Evolutionary conservation across 257 asterid genomes (phyloP).

Genomic region (Lantana camara): DNA sequence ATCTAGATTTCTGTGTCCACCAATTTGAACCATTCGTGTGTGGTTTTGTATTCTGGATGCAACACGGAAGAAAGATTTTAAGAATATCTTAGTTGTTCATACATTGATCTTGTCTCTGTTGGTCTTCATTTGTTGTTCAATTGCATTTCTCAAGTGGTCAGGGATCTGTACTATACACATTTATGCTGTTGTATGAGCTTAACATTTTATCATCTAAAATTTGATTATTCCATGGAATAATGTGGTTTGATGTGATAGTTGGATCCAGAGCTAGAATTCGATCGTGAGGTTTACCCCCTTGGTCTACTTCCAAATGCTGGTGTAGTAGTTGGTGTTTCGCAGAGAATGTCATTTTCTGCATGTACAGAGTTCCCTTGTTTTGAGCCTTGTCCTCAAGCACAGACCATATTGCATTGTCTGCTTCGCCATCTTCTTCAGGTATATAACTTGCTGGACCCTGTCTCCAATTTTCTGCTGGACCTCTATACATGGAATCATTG

Average conservation of each 20-base stretch:
- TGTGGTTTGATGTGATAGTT: slow-evolving; percentile 57
- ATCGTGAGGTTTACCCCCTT: slow-evolving; percentile 99
- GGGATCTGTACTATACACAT: slow-evolving; percentile 9
- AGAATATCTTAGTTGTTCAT: slow-evolving; percentile 8
- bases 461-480: slow-evolving; percentile 2
- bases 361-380: slow-evolving; percentile 99
- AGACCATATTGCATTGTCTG: slow-evolving; percentile 95
- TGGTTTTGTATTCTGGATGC: background rate
- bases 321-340: slow-evolving; percentile 98
- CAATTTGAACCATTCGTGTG: slow-evolving; percentile 9
- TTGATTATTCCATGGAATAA: slow-evolving; percentile 29
- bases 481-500: slow-evolving; percentile 4
- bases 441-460: slow-evolving; percentile 20
- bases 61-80: slow-evolving; percentile 3
- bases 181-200: slow-evolving; percentile 15
- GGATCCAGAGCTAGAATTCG: slow-evolving; percentile 99
- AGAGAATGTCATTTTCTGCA: slow-evolving; percentile 97
- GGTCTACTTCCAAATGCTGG: slow-evolving; percentile 98
- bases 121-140: slow-evolving; percentile 16
- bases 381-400: slow-evolving; percentile 99
- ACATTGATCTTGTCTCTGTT: slow-evolving; percentile 4
- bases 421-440: slow-evolving; percentile 99
- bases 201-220: slow-evolving; percentile 19
- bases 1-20: slow-evolving; percentile 15
- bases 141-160: slow-evolving; percentile 22